phyloP scores from a whole-genome alignment of 164 flowering plant genomes.

The Vitis cinerea region DNA sequence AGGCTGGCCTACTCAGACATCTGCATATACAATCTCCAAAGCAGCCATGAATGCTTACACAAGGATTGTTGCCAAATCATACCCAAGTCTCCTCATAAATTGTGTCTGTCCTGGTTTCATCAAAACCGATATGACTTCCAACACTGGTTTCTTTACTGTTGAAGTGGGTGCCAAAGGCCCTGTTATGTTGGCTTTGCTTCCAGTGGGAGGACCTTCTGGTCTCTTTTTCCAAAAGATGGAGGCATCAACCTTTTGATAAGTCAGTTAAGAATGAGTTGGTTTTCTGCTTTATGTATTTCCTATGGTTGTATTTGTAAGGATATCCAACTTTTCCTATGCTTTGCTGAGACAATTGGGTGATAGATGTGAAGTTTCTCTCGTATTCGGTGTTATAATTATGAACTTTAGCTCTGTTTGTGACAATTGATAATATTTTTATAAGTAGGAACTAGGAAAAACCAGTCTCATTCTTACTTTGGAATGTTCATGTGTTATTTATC shows the following conservation, averaged over 20 bases:
- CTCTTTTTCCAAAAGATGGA: conserved; percentile 6
- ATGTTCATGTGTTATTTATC: too few species aligned
- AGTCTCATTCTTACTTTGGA: too few species aligned
- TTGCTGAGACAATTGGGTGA: too few species aligned
- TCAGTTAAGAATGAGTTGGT: too few species aligned
- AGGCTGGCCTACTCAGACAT: conserved; percentile 30
- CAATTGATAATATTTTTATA: too few species aligned
- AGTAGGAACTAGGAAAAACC: too few species aligned
- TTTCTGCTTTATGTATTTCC: too few species aligned
- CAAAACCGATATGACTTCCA: conserved; percentile 24
- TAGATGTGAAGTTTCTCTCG: too few species aligned
- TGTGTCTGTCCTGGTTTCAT: conserved; percentile 31
- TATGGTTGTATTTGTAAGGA: too few species aligned
- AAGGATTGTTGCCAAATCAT: conserved; percentile 27
- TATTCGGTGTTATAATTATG: too few species aligned
- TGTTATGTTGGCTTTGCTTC: conserved; percentile 27
- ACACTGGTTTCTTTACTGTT: conserved; percentile 14
- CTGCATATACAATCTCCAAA: conserved; percentile 31
- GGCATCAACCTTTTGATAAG: background rate
- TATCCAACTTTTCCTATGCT: too few species aligned
- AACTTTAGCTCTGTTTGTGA: too few species aligned
- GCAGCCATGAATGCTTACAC: conserved; percentile 42
- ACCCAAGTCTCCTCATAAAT: conserved; percentile 18
- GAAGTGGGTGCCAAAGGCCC: conserved; percentile 34
- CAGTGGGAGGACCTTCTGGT: conserved; percentile 29